Conservation (phyloP, 75 land plant species). For the Sequoiadendron giganteum region DNA sequence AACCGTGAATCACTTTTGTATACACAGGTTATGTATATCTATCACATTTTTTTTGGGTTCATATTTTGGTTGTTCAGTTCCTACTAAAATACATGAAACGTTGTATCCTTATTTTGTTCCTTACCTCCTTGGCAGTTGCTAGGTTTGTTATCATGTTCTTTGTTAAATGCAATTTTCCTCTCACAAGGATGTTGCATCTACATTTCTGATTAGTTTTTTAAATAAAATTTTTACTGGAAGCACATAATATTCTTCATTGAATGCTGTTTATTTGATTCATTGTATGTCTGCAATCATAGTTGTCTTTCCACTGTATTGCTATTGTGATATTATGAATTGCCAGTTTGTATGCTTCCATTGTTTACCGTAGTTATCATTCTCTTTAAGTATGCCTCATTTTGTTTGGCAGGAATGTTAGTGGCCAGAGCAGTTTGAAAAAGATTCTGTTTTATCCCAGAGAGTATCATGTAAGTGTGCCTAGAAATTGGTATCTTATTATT, state of each 20-base stretch:
- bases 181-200: neutral
- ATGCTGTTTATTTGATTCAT: neutral
- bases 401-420: constrained; percentile 3
- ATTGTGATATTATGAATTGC: neutral
- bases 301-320: neutral
- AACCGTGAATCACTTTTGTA: neutral
- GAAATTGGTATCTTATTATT: constrained; percentile 1
- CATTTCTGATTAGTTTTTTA: neutral
- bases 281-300: neutral
- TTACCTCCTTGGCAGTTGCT: neutral
- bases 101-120: neutral
- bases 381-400: neutral
- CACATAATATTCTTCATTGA: neutral
- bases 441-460: constrained; percentile 86
- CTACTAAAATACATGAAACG: neutral
- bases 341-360: neutral
- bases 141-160: neutral
- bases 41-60: neutral
- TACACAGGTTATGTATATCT: neutral
- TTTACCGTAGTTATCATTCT: neutral
- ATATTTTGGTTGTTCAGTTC: neutral
- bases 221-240: neutral
- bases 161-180: neutral
- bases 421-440: constrained; percentile 22
- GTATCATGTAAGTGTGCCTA: constrained; percentile 49